Evolutionary conservation across 805 yeast species (phyloP).

Genomic region (Hanseniaspora clermontiae): DNA sequence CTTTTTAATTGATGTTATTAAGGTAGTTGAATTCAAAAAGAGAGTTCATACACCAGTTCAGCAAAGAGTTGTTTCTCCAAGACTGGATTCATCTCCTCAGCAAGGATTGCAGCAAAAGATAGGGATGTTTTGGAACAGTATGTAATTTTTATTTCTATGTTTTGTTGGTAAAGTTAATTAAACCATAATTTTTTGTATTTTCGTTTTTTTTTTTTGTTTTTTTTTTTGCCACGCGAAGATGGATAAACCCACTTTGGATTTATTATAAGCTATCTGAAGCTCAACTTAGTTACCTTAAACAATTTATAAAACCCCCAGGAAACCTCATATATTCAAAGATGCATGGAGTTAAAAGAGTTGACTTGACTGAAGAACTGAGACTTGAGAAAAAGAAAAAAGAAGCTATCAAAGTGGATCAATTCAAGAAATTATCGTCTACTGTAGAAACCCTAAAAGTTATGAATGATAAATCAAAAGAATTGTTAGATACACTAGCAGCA

Average conservation of each 20-base stretch:
- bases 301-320: neutral
- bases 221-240: neutral
- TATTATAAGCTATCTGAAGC: neutral
- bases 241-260: neutral
- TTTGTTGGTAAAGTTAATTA: neutral
- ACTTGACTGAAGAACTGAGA: slow-evolving; percentile 43
- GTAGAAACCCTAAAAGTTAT: neutral
- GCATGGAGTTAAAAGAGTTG: slow-evolving; percentile 64
- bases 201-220: neutral
- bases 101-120: slow-evolving; percentile 16
- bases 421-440: slow-evolving; percentile 26
- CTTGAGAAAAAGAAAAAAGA: slow-evolving; percentile 45
- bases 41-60: slow-evolving; percentile 8
- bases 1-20: slow-evolving; percentile 22
- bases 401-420: slow-evolving; percentile 44
- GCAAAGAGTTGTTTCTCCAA: slow-evolving; percentile 7
- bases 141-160: neutral
- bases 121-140: slow-evolving; percentile 20
- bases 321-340: slow-evolving; percentile 21
- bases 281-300: neutral
- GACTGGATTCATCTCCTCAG: slow-evolving; percentile 5
- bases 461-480: neutral
- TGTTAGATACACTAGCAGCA: slow-evolving; percentile 25
- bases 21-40: slow-evolving; percentile 17
- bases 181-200: too few relatives aligned